Evolutionary conservation across 2,329 filamentous ascomycete genomes (phyloP).

Genomic region (Cladobotryum mycophilum): DNA sequence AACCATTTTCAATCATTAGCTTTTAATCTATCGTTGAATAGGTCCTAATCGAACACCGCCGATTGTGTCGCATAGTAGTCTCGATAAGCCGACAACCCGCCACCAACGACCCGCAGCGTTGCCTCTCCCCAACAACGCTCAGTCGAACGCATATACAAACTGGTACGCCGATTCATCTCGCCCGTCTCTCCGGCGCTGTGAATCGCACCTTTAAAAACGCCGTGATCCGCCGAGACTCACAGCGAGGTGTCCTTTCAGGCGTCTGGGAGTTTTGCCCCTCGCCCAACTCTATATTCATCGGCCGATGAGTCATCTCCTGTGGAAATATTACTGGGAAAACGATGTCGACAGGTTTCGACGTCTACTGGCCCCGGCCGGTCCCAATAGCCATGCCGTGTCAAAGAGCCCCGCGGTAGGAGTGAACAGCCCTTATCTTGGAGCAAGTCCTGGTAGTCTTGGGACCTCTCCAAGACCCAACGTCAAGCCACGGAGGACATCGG

Average conservation of each 20-base stretch:
- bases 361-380: slow-evolving; percentile 68
- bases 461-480: slow-evolving; percentile 44
- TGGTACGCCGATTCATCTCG: background rate
- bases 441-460: slow-evolving; percentile 35
- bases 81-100: too few relatives aligned
- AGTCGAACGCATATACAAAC: background rate
- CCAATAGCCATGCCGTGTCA: slow-evolving; percentile 47
- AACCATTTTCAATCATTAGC: too few relatives aligned
- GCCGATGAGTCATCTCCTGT: slow-evolving; percentile 92
- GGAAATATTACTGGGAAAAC: slow-evolving; percentile 95
- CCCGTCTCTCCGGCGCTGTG: slow-evolving; percentile 27
- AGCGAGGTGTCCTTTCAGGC: slow-evolving; percentile 73
- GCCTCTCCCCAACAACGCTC: background rate
- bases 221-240: slow-evolving; percentile 77
- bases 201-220: slow-evolving; percentile 78
- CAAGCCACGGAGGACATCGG: slow-evolving; percentile 50
- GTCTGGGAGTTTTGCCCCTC: slow-evolving; percentile 28
- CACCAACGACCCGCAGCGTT: too few relatives aligned
- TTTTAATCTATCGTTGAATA: too few relatives aligned
- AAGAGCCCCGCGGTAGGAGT: slow-evolving; percentile 45
- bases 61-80: too few relatives aligned
- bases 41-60: too few relatives aligned
- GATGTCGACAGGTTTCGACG: slow-evolving; percentile 93
- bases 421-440: slow-evolving; percentile 25
- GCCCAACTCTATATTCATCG: slow-evolving; percentile 16